phyloP scores from a whole-genome alignment of 1,139 yeast genomes.

The Debaryomycetaceae sp. region DNA sequence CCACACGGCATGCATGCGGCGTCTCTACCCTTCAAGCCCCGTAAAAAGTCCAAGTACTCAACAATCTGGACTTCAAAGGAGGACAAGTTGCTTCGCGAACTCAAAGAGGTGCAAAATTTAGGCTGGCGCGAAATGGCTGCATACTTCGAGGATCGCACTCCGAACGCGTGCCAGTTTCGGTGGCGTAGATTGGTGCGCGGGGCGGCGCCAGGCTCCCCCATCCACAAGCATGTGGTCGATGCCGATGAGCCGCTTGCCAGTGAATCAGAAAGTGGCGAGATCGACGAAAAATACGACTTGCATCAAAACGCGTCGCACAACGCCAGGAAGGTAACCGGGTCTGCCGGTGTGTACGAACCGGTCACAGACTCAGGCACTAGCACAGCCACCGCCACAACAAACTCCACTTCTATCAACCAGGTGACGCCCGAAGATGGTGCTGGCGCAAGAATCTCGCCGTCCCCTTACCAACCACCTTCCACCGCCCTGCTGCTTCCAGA shows the following conservation, averaged over 20 bases:
- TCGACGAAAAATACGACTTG: background rate
- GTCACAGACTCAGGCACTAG: too few relatives aligned
- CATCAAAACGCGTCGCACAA: background rate
- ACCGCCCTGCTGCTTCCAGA: too few relatives aligned
- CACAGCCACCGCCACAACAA: too few relatives aligned
- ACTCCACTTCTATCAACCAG: too few relatives aligned
- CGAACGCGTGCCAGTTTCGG: constrained; percentile 45
- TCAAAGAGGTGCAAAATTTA: constrained; percentile 37
- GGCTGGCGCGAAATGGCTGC: constrained; percentile 46
- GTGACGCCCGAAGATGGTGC: too few relatives aligned
- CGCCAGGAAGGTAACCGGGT: background rate
- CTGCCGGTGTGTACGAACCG: too few relatives aligned
- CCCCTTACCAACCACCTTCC: too few relatives aligned
- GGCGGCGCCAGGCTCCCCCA: constrained; percentile 11
- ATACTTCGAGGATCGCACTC: constrained; percentile 40
- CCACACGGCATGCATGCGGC: constrained; percentile 5
- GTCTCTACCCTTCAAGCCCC: constrained; percentile 5
- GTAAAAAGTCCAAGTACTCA: constrained; percentile 27
- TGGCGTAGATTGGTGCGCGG: constrained; percentile 42
- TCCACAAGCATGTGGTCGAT: background rate
- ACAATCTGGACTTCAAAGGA: constrained; percentile 40
- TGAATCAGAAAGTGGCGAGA: background rate
- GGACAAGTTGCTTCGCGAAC: constrained; percentile 32
- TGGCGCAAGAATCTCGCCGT: too few relatives aligned
- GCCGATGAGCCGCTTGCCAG: background rate